phyloP scores from a whole-genome alignment of 139 green algal species.

The Microglena sp. region DNA sequence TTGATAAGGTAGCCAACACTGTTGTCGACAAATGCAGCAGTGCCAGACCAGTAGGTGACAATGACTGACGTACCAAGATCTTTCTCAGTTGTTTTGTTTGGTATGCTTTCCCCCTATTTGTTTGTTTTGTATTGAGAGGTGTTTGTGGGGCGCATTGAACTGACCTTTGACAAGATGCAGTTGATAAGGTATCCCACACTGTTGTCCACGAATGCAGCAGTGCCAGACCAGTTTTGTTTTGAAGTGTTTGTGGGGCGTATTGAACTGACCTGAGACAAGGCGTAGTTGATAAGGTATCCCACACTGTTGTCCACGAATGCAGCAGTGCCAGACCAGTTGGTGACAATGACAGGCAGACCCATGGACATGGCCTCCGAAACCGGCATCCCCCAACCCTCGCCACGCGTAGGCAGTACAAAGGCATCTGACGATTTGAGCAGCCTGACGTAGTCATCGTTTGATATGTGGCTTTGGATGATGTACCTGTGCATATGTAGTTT shows the following conservation, averaged over 20 bases:
- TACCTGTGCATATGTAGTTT: no score
- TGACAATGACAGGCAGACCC: slow-evolving; percentile 50
- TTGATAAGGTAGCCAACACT: slow-evolving; percentile 7
- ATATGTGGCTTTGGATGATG: no score
- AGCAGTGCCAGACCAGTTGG: slow-evolving; percentile 58
- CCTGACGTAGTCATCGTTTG: background rate
- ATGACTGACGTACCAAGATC: no score
- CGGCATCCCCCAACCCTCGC: slow-evolving; percentile 66
- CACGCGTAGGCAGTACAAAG: slow-evolving; percentile 63
- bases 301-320: slow-evolving; percentile 41
- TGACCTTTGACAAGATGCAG: slow-evolving; percentile 1
- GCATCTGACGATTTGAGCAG: slow-evolving; percentile 40
- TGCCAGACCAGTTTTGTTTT: slow-evolving; percentile 3
- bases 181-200: slow-evolving; percentile 8
- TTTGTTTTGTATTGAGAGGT: no score
- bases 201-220: slow-evolving; percentile 6
- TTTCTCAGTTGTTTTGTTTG: no score
- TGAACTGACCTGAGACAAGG: background rate
- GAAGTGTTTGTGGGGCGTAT: background rate
- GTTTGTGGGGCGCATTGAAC: no score
- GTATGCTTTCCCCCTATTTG: no score
- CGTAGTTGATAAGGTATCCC: slow-evolving; percentile 26
- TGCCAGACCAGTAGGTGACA: background rate
- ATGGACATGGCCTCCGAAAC: slow-evolving; percentile 64
- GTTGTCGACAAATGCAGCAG: slow-evolving; percentile 6